Base-by-base conservation (phyloP, 2,329 filamentous ascomycete genomes). In the Penicillium sp. region DNA sequence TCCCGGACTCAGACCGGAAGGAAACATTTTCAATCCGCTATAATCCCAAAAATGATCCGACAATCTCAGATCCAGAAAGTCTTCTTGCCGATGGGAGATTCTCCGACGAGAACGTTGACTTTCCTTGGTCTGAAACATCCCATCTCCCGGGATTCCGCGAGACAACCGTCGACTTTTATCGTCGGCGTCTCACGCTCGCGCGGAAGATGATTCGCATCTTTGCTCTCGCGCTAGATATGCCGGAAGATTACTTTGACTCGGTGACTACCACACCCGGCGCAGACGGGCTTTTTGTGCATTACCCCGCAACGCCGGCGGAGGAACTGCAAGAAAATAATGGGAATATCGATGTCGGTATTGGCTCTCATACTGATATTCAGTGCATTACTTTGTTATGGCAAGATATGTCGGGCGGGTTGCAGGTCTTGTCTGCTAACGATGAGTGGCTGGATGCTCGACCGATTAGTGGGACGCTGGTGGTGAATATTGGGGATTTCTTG, bases 21-120 rank as follows among this genome's bases (percentile, higher is more conserved):
- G 81, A 85, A 67, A 76, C 74, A 8, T 81, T 80, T 58, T 73
- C 73, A 3, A 81, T 81, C 67, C 72, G 77, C 9, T 86, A 85
- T 58, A 77, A 81, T 34, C 80, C 82, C 0, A 65, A 74, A 21
- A 75, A 79, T 53, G 83, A 85, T 57, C 79, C 82, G 0, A 72
- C 74, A 1, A 66, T 72, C 10, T 67, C 71, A 41, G 67, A 77
- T 36, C 59, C 78, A 2, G 67, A 70, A 4, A 65, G 70, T 5
- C 68, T 84, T 1, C 79, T 81, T 0, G 67, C 70, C 1, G 70
- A 80, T 4, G 73, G 79, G 7, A 73, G 70, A 22, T 60, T 64
- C 5, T 75, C 71, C 58, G 71, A 83, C 22, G 68, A 75, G 2
- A 73, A 72, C 3, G 80, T 84, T 56, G 75, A 81, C 2, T 82